Percentiles rank a stretch among this genome's conserved stretches.
These are phyloP conservation scores for Lentithecium fluviatile DNA, from an alignment of 495 filamentous ascomycete species.

Conservation along the genomic window DNA sequence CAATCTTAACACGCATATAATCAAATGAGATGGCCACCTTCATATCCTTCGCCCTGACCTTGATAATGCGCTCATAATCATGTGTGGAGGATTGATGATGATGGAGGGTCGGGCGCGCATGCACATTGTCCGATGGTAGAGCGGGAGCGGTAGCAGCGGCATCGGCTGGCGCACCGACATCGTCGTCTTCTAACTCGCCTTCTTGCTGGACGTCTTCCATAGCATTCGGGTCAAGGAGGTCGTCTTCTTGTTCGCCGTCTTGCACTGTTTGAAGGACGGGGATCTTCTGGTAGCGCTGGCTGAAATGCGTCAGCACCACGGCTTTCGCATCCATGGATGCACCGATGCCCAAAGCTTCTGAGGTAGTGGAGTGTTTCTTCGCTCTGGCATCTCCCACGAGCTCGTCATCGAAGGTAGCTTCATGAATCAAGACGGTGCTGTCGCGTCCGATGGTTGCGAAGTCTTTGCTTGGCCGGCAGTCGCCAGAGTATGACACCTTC, in stretches of 20 bases:
- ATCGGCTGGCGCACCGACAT: conserved; percentile 13
- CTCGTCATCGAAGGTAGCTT: conserved; percentile 93
- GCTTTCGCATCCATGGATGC: conserved; percentile 71
- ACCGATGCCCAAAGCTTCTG: conserved; percentile 78
- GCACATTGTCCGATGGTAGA: neutral
- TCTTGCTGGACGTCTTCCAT: conserved; percentile 43
- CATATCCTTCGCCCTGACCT: conserved; percentile 41
- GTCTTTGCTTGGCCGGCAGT: conserved; percentile 71
- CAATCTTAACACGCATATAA: conserved; percentile 77
- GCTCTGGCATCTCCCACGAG: conserved; percentile 71
- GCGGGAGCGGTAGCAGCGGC: conserved; percentile 2
- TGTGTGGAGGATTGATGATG: neutral
- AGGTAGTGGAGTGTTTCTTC: conserved; percentile 86
- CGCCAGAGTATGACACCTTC: conserved; percentile 88
- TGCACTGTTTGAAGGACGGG: conserved; percentile 52
- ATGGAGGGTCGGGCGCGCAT: neutral
- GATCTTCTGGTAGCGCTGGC: conserved; percentile 90
- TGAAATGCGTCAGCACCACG: conserved; percentile 88
- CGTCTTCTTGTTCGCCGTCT: conserved; percentile 36
- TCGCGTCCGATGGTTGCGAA: conserved; percentile 71
- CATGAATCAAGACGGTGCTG: conserved; percentile 84
- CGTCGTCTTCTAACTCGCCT: conserved; percentile 15
- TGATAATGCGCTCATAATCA: conserved; percentile 15
- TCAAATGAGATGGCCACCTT: conserved; percentile 83
- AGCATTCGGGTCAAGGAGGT: conserved; percentile 8